Evolutionary conservation across 306 rosid species (phyloP), one percentile per base, ranked within the genome.

Genomic region (Potentilla sterilis): DNA sequence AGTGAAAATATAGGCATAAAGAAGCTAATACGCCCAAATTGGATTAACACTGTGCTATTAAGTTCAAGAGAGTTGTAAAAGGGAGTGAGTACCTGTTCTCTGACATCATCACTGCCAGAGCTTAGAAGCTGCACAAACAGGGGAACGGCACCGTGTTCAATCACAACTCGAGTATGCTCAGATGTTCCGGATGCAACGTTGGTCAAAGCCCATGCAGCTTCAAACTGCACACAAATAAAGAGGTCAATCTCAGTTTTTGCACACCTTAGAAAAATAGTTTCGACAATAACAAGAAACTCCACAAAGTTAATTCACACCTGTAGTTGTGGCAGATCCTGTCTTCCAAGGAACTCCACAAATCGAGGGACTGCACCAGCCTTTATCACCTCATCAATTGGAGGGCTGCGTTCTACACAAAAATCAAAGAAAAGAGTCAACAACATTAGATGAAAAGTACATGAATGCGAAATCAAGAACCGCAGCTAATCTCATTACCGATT

Each of bases 151-250:
- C 96, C 96, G 9, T 84, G 87, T 48, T 87, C 90, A 79, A 90
- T 84, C 21, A 88, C 89, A 48, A 85, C 86, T 49, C 80, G 74
- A 59, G 90, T 87, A 81, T 90, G 91, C 77, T 90, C 87, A 6
- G 91, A 85, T 35, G 90, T 84, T 77, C 90, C 90, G 44, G 91
- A 87, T 55, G 91, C 88, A 40, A 88, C 81, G 77, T 88, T 85
- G 57, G 91, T 85, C 77, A 90, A 74, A 76, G 89, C 88, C 93
- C 93, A 90, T 41, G 93, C 90, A 72, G 93, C 93, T 79, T 90
- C 93, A 85, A 86, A 85, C 96, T 90, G 84, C 80, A 82, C 19
- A 73, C 19, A 74, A 67, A 67, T 40, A 57, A 9, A 54, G 10
- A 43, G 64, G 69, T 40, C 43, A 46, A 40, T 40, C 34, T 35